Percentiles rank a stretch among this genome's conserved stretches.
Evolutionary conservation across 2,329 filamentous ascomycete genomes (phyloP).

Genomic region (Fusarium subglutinans): DNA sequence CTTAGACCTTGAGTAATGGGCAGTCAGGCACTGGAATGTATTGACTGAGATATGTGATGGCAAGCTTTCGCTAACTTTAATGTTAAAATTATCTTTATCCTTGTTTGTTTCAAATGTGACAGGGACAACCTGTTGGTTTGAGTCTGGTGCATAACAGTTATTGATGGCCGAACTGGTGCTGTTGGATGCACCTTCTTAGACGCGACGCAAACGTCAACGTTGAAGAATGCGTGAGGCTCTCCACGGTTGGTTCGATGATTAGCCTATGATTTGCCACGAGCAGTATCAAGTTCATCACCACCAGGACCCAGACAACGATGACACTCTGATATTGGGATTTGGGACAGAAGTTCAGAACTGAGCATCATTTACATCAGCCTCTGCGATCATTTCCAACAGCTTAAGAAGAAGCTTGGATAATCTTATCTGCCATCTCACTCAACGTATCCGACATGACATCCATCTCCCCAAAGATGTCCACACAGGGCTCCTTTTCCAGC

Average conservation of each 20-base stretch:
- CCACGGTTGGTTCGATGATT: no score
- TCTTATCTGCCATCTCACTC: slow-evolving; percentile 30
- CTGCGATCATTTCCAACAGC: no score
- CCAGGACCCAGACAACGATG: not conserved
- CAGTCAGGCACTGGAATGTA: slow-evolving; percentile 11
- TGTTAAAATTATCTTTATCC: not conserved
- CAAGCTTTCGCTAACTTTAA: not conserved
- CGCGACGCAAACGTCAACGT: not conserved
- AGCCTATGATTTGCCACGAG: no score
- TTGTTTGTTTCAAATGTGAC: slow-evolving; percentile 10
- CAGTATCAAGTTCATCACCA: not conserved
- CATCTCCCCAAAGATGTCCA: slow-evolving; percentile 35
- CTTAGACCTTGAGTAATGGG: not conserved
- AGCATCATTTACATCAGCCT: not conserved
- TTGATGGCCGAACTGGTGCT: not conserved
- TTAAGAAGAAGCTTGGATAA: slow-evolving; percentile 21
- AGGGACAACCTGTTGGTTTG: not conserved
- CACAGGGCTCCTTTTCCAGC: slow-evolving; percentile 27
- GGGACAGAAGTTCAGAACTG: no score
- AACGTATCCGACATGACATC: slow-evolving; percentile 31
- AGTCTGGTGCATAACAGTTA: not conserved
- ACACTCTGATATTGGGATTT: not conserved
- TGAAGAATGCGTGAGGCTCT: not conserved
- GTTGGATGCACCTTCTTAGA: not conserved
- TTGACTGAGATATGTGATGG: slow-evolving; percentile 15